phyloP scores from a whole-genome alignment of 192 early-diverging fungal species.

The Coemansia sp. region DNA sequence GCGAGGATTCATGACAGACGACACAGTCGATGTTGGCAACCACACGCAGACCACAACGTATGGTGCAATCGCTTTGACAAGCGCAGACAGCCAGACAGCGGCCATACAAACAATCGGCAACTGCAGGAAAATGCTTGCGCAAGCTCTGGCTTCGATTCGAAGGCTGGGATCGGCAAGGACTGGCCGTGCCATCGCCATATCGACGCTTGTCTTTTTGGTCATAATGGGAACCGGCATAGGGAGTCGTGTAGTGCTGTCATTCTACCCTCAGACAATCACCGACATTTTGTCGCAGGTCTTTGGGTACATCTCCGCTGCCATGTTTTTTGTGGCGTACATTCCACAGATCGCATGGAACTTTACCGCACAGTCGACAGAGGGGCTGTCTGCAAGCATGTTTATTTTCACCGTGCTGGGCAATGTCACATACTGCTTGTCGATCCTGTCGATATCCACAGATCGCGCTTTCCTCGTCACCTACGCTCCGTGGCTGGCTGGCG shows the following conservation, averaged over 20 bases:
- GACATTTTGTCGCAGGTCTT: conserved; percentile 62
- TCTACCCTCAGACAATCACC: conserved; percentile 41
- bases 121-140: background rate
- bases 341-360: conserved; percentile 85
- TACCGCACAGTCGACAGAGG: conserved; percentile 68
- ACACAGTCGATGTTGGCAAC: background rate
- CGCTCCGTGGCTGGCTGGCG: conserved; percentile 51
- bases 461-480: conserved; percentile 38
- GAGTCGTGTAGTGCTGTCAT: conserved; percentile 28
- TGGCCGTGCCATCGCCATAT: conserved; percentile 24
- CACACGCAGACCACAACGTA: conserved; percentile 3
- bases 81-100: background rate
- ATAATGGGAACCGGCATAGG: conserved; percentile 21
- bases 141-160: conserved; percentile 13
- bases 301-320: conserved; percentile 70
- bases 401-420: conserved; percentile 81
- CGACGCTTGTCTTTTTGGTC: conserved; percentile 18
- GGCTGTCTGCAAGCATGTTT: conserved; percentile 82
- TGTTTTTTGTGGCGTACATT: conserved; percentile 72
- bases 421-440: conserved; percentile 52
- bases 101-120: background rate
- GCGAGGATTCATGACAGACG: conserved; percentile 18
- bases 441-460: conserved; percentile 39
- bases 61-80: conserved; percentile 14
- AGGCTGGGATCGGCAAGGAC: conserved; percentile 20